phyloP scores from a whole-genome alignment of 2,329 filamentous ascomycete genomes.

The Exophiala viscosa region DNA sequence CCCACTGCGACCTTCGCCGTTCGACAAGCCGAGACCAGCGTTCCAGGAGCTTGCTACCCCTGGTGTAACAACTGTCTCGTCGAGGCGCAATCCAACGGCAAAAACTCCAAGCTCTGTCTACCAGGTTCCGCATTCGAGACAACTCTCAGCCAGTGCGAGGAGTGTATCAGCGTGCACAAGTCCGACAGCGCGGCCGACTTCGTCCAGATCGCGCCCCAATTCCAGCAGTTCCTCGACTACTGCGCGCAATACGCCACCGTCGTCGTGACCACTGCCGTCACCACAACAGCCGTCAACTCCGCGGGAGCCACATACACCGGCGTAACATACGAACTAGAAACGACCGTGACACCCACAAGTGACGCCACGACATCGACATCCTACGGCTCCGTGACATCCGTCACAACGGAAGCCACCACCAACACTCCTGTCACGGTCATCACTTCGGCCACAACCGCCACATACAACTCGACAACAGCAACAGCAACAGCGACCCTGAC shows the following conservation, averaged over 20 bases:
- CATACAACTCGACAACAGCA: neutral
- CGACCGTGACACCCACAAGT: slow-evolving; percentile 16
- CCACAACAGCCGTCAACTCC: slow-evolving; percentile 8
- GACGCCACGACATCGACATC: neutral
- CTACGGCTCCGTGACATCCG: neutral
- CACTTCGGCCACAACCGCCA: neutral
- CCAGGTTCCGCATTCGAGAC: slow-evolving; percentile 41
- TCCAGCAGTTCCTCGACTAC: slow-evolving; percentile 46
- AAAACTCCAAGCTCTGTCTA: slow-evolving; percentile 46
- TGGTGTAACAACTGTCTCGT: slow-evolving; percentile 51
- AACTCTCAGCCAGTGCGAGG: slow-evolving; percentile 38
- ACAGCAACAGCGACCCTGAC: slow-evolving; percentile 31
- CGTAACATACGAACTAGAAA: slow-evolving; percentile 3
- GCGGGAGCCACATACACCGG: slow-evolving; percentile 6
- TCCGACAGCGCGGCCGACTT: slow-evolving; percentile 31
- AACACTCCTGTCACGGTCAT: neutral
- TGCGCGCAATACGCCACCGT: slow-evolving; percentile 36
- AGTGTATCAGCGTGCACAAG: slow-evolving; percentile 38
- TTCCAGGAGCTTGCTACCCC: slow-evolving; percentile 51
- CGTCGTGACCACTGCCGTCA: slow-evolving; percentile 13
- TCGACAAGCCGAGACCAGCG: slow-evolving; percentile 30
- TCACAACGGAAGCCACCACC: slow-evolving; percentile 1
- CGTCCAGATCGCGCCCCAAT: slow-evolving; percentile 37
- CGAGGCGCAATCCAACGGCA: slow-evolving; percentile 50
- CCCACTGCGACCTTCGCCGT: slow-evolving; percentile 20